Percentiles rank a stretch among this genome's conserved stretches.
These are phyloP conservation scores for Penicillium taxi DNA, from an alignment of 495 filamentous ascomycete genomes.

Conservation along the genomic window DNA sequence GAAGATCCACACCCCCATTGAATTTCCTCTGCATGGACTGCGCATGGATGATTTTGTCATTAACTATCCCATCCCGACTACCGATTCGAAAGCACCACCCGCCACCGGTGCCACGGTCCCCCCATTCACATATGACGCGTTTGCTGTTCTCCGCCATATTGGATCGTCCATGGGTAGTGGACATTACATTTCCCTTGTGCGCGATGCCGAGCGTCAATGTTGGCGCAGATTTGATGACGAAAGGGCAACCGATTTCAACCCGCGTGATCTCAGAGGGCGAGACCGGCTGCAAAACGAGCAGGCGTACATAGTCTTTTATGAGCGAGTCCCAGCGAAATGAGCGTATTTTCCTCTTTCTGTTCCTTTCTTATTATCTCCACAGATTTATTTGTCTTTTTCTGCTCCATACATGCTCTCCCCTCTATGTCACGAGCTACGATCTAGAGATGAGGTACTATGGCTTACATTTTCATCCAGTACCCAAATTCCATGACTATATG, in stretches of 20 bases:
- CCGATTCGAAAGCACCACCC: slow-evolving; percentile 17
- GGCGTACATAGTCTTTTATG: slow-evolving; percentile 64
- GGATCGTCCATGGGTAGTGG: slow-evolving; percentile 56
- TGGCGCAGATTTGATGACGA: slow-evolving; percentile 65
- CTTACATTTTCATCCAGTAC: no score
- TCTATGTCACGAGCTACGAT: no score
- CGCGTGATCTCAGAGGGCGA: slow-evolving; percentile 37
- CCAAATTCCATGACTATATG: no score
- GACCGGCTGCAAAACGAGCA: slow-evolving; percentile 52
- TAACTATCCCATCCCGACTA: slow-evolving; percentile 22
- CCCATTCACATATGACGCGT: slow-evolving; percentile 64
- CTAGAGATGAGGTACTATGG: no score
- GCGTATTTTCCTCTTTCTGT: slow-evolving; percentile 1
- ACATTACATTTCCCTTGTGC: slow-evolving; percentile 62
- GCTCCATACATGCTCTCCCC: not conserved
- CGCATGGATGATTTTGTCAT: slow-evolving; percentile 55
- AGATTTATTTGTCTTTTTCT: slow-evolving; percentile 1
- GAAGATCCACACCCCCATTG: slow-evolving; percentile 60
- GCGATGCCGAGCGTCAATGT: slow-evolving; percentile 49
- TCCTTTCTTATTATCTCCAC: slow-evolving; percentile 5
- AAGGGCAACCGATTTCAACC: slow-evolving; percentile 50
- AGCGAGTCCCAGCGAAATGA: slow-evolving; percentile 46
- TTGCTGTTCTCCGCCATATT: slow-evolving; percentile 61
- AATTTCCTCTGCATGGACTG: slow-evolving; percentile 59
- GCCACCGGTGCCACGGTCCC: slow-evolving; percentile 42